Conservation (phyloP, 2,329 filamentous ascomycete genomes). For the Fusarium veterinarium region DNA sequence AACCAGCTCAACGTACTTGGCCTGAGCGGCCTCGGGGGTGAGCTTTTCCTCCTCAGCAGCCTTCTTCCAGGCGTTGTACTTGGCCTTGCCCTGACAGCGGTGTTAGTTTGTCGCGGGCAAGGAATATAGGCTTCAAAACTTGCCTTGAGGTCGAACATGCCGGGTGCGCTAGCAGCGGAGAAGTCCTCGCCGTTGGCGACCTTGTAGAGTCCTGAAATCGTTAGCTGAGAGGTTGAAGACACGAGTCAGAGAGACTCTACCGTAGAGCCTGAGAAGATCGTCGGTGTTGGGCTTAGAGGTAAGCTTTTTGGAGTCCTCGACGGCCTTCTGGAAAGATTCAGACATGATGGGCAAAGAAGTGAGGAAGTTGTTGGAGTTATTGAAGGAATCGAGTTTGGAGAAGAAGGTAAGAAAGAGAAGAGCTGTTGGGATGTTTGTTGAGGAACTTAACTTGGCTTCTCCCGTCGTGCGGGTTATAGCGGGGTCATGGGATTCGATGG, state of each 20-base stretch:
- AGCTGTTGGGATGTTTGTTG: slow-evolving; percentile 40
- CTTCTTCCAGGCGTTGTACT: slow-evolving; percentile 82
- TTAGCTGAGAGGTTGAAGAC: neutral
- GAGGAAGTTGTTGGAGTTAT: neutral
- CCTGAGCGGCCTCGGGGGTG: slow-evolving; percentile 75
- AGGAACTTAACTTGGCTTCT: slow-evolving; percentile 36
- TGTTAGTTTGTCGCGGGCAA: slow-evolving; percentile 14
- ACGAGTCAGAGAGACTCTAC: slow-evolving; percentile 50
- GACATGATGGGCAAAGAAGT: slow-evolving; percentile 52
- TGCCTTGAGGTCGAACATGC: slow-evolving; percentile 78
- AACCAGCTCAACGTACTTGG: slow-evolving; percentile 78
- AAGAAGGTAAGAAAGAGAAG: slow-evolving; percentile 8
- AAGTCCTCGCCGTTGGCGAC: slow-evolving; percentile 68
- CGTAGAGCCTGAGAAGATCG: slow-evolving; percentile 73
- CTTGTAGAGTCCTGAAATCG: slow-evolving; percentile 66
- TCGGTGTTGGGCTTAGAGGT: slow-evolving; percentile 71
- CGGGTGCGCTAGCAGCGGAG: slow-evolving; percentile 65
- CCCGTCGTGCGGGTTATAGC: slow-evolving; percentile 36
- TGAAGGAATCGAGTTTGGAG: neutral
- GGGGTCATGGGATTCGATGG: slow-evolving; percentile 38
- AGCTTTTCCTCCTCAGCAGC: slow-evolving; percentile 70
- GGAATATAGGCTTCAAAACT: slow-evolving; percentile 5
- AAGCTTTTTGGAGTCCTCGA: slow-evolving; percentile 74
- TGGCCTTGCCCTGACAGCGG: slow-evolving; percentile 76
- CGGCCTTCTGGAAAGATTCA: slow-evolving; percentile 66